phyloP scores from a whole-genome alignment of 2,329 filamentous ascomycete genomes.

The Trichoderma sp. region DNA sequence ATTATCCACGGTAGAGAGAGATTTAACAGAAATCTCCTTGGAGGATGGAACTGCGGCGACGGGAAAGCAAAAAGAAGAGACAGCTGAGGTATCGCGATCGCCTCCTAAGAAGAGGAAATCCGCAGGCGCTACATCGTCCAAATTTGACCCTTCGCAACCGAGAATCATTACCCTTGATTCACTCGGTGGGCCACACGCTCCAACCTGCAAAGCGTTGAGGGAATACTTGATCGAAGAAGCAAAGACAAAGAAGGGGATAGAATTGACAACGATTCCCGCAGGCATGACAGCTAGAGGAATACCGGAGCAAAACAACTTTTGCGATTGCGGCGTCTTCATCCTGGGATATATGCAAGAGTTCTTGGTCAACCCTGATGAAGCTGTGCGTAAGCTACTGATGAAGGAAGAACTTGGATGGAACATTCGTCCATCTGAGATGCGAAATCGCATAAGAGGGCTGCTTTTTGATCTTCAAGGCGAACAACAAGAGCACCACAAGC shows the following conservation, averaged over 20 bases:
- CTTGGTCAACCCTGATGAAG: constrained; percentile 69
- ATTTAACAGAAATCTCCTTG: constrained; percentile 30
- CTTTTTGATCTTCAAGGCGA: constrained; percentile 64
- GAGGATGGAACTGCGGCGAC: constrained; percentile 21
- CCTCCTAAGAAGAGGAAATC: constrained; percentile 23
- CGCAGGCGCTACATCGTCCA: constrained; percentile 27
- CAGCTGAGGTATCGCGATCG: neutral
- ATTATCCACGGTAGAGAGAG: constrained; percentile 25
- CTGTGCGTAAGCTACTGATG: constrained; percentile 66
- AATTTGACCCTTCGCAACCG: constrained; percentile 53
- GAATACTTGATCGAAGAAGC: constrained; percentile 78
- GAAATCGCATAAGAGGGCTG: constrained; percentile 64
- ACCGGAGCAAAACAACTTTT: constrained; percentile 79
- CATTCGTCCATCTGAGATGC: constrained; percentile 61
- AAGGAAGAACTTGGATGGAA: constrained; percentile 53
- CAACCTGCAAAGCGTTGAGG: constrained; percentile 68
- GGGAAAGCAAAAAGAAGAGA: constrained; percentile 4
- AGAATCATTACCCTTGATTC: constrained; percentile 89
- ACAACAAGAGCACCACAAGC: constrained; percentile 52
- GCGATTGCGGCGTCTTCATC: constrained; percentile 87
- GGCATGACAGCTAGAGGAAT: constrained; percentile 72
- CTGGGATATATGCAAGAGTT: constrained; percentile 85
- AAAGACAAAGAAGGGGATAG: constrained; percentile 55
- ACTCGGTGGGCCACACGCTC: constrained; percentile 63
- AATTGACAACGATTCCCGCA: constrained; percentile 40